phyloP scores from a whole-genome alignment of 2,329 filamentous ascomycete genomes.

The Neocatenulostroma microsporum region DNA sequence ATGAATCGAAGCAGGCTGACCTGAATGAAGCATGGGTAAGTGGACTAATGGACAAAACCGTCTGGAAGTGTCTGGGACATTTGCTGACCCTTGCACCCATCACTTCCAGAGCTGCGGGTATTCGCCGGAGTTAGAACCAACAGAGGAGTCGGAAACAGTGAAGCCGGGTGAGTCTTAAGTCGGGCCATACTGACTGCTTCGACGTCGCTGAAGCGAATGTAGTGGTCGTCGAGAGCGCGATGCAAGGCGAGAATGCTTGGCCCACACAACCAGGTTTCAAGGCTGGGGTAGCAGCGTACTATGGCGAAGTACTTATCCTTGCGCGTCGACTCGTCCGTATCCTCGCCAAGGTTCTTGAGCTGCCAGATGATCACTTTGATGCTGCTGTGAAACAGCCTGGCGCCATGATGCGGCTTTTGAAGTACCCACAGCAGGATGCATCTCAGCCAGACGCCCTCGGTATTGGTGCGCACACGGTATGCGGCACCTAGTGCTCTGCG shows the following conservation, averaged over 20 bases:
- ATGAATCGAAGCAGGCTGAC: slow-evolving; percentile 46
- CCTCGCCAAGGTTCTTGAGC: slow-evolving; percentile 31
- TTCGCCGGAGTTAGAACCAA: no score
- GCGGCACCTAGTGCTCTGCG: not conserved
- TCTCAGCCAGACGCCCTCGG: slow-evolving; percentile 24
- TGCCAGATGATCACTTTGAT: slow-evolving; percentile 34
- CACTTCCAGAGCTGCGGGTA: no score
- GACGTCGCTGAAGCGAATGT: no score
- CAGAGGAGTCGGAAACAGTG: no score
- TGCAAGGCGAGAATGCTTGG: slow-evolving; percentile 18
- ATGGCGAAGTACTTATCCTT: slow-evolving; percentile 29
- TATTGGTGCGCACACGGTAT: slow-evolving; percentile 28
- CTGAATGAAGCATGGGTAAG: slow-evolving; percentile 40
- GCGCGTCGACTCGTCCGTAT: slow-evolving; percentile 33
- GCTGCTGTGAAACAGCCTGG: slow-evolving; percentile 29
- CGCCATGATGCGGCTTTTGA: slow-evolving; percentile 33
- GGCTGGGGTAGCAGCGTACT: slow-evolving; percentile 29
- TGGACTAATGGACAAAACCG: no score
- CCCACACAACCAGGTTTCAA: slow-evolving; percentile 29
- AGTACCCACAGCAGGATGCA: slow-evolving; percentile 29
- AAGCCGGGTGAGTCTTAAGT: no score
- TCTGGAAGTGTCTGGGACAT: no score
- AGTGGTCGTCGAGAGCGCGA: slow-evolving; percentile 5
- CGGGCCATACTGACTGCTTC: no score
- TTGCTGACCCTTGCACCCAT: no score